Conservation (phyloP, 2,329 filamentous ascomycete genomes). For the Colletotrichum sidae region DNA sequence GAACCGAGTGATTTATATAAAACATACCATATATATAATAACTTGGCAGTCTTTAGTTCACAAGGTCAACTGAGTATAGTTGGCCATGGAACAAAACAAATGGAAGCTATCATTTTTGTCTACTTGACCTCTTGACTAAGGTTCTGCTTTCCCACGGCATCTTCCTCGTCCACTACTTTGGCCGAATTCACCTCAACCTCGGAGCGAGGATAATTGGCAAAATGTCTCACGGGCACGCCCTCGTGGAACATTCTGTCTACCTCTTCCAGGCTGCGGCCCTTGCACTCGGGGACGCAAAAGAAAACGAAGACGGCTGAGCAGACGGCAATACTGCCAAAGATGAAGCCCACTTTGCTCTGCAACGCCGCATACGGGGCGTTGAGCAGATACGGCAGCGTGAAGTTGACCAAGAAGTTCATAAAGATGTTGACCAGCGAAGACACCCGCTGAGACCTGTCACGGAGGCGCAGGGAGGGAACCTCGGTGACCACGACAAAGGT, state of each 20-base stretch:
- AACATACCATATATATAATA: no score
- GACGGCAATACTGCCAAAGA: slow-evolving; percentile 38
- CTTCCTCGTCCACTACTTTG: slow-evolving; percentile 20
- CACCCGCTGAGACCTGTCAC: slow-evolving; percentile 27
- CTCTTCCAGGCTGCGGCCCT: slow-evolving; percentile 42
- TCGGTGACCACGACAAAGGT: slow-evolving; percentile 51
- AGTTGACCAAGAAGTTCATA: slow-evolving; percentile 39
- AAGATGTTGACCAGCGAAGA: slow-evolving; percentile 38
- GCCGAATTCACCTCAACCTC: not conserved
- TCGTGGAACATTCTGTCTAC: slow-evolving; percentile 42
- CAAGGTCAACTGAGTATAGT: no score
- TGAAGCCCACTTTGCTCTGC: slow-evolving; percentile 37
- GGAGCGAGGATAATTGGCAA: slow-evolving; percentile 33
- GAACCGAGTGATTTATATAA: no score
- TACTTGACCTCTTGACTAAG: slow-evolving; percentile 1
- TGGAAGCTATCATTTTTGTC: not conserved
- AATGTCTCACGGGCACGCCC: slow-evolving; percentile 37
- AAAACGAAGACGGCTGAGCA: slow-evolving; percentile 37
- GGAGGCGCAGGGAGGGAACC: slow-evolving; percentile 41
- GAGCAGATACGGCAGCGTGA: slow-evolving; percentile 39
- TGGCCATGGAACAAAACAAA: not conserved
- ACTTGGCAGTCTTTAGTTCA: no score
- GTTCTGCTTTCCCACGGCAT: slow-evolving; percentile 3
- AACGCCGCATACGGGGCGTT: slow-evolving; percentile 37
- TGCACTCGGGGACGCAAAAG: slow-evolving; percentile 40